These are phyloP conservation scores for Aspergillus phoenicis DNA, from an alignment of 2,329 filamentous ascomycete genomes.

Conservation along the genomic window DNA sequence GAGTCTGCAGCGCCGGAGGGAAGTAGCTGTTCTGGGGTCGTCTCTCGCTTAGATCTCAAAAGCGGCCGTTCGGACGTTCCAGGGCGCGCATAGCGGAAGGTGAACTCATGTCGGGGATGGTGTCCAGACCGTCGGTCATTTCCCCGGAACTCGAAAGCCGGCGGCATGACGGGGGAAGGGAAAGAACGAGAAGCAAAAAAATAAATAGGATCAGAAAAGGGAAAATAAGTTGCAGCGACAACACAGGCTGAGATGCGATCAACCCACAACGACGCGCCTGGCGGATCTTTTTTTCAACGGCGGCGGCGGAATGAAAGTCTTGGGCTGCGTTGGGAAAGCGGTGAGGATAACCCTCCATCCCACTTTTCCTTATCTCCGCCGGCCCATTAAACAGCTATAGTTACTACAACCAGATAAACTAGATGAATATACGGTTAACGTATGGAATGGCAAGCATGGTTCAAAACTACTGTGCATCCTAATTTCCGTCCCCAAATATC, in stretches of 20 bases:
- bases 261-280: neutral
- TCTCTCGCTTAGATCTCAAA: conserved; percentile 36
- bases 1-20: conserved; percentile 26
- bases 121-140: conserved; percentile 30
- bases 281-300: neutral
- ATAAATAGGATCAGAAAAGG: neutral
- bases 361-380: neutral
- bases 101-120: conserved; percentile 39
- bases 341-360: neutral
- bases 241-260: neutral
- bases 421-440: too few species aligned
- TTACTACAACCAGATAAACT: too few species aligned
- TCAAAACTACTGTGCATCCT: neutral
- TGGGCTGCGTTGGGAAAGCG: neutral
- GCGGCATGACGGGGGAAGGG: conserved; percentile 23
- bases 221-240: neutral
- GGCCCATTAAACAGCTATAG: too few species aligned
- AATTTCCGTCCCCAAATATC: neutral
- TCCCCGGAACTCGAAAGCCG: conserved; percentile 39
- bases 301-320: neutral
- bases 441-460: neutral
- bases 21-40: conserved; percentile 40
- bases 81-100: conserved; percentile 43
- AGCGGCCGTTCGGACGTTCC: conserved; percentile 43
- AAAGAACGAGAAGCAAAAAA: neutral